Evolutionary conservation across 495 filamentous ascomycete species (phyloP), one percentile per base, ranked within the genome.

Genomic region (Chaetomium cochliodes): DNA sequence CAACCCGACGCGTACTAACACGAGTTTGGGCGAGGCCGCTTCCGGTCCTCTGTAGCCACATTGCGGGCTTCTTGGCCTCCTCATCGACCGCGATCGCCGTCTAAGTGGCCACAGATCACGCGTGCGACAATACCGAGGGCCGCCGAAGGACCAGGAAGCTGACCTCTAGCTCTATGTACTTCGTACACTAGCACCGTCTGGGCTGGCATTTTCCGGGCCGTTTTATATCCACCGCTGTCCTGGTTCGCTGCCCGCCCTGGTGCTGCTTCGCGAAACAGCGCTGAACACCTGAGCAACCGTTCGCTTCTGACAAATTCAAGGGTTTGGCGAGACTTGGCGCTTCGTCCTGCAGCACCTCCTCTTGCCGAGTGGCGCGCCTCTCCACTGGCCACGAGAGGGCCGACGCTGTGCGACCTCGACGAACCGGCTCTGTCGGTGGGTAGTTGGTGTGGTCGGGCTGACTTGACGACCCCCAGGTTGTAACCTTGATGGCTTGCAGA

Each of bases 231-330:
- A 16, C 41, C 41, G 16, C 41, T 15, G 13, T 44, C 6, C 41
- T 44, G 13, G 13, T 44, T 18, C 41, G 13, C 41, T 11, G 41
- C 1, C n/a, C n/a, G n/a, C n/a, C n/a, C n/a, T 18, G 41, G 3
- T 44, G 28, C 28, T 16, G 41, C 15, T 44, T 18, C 41, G 41
- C 16, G 41, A 16, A 5, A 52, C 25, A 52, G 23, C 50, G 47
- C 15, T 20, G 16, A 47, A 18, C n/a, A 20, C 44, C n/a, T 20
- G 16, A 47, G 5, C n/a, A 20, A 6, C n/a, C 44, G 46, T 12
- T 20, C 2, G 41, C 4, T 30, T 44, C 60, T 62, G 60, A 62
- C 60, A 53, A 62, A 62, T 53, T 62, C 60, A 44, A 62, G 7
- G 50, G 20, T 44, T 53, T 37, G 15, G 22, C n/a, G 50, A 28